Conservation (phyloP, 306 rosid genomes). For the Erythrophleum fordii region DNA sequence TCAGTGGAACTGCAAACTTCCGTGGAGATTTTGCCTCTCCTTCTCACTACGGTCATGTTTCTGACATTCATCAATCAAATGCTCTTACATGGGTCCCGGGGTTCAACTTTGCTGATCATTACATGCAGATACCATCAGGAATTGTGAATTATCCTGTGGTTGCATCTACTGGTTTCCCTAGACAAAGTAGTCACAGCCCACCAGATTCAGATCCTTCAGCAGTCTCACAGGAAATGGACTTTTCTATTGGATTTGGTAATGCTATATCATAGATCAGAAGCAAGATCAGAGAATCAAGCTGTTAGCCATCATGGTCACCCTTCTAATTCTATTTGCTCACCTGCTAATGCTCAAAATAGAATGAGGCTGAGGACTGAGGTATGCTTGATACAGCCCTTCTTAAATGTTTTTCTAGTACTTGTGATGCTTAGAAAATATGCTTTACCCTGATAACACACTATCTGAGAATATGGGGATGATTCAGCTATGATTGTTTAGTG, state of each 20-base stretch:
- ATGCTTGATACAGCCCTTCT: background rate
- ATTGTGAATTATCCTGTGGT: background rate
- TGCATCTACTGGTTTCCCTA: background rate
- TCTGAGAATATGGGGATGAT: background rate
- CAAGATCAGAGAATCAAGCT: slow-evolving; percentile 11
- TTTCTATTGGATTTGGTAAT: background rate
- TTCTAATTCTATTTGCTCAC: background rate
- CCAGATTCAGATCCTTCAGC: background rate
- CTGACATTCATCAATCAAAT: background rate
- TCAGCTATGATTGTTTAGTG: background rate
- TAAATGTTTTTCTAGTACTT: background rate
- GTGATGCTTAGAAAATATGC: background rate
- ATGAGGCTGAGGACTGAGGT: slow-evolving; percentile 9
- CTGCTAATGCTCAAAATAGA: background rate
- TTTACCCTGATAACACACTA: background rate
- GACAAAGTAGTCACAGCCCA: background rate
- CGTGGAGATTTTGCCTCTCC: background rate
- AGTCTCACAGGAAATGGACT: background rate
- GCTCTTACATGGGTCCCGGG: background rate
- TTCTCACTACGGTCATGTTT: background rate
- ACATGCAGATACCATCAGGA: background rate
- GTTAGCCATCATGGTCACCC: background rate
- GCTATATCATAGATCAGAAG: background rate
- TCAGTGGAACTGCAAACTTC: slow-evolving; percentile 3
- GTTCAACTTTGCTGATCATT: background rate